Evolutionary conservation across 306 rosid genomes (phyloP).

Genomic region (Clitoria ternatea): DNA sequence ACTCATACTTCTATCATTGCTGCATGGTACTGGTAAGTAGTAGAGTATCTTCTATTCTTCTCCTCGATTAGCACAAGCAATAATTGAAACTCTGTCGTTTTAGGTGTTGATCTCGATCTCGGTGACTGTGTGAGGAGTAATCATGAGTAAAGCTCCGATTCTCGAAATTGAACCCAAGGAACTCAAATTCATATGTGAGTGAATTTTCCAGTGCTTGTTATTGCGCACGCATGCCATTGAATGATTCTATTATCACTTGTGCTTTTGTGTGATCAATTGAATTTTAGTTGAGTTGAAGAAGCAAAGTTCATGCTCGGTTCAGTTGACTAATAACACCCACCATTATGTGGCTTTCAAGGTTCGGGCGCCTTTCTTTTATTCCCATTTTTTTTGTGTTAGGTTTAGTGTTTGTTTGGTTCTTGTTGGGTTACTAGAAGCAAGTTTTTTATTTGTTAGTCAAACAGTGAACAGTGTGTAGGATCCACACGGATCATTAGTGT

Average conservation of each 20-base stretch:
- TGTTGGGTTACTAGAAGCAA: too few relatives aligned
- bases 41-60: not conserved
- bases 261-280: not conserved
- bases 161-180: slow-evolving; percentile 79
- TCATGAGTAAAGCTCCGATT: slow-evolving; percentile 54
- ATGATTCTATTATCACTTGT: not conserved
- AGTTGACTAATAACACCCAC: slow-evolving; percentile 53
- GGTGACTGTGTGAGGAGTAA: slow-evolving; percentile 16
- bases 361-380: slow-evolving; percentile 9
- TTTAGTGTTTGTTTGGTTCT: too few relatives aligned
- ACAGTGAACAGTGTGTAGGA: too few relatives aligned
- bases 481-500: too few relatives aligned
- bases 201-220: not conserved
- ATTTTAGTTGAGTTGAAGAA: slow-evolving; percentile 73
- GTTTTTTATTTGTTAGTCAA: too few relatives aligned
- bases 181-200: slow-evolving; percentile 72
- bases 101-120: slow-evolving; percentile 29
- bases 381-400: not conserved
- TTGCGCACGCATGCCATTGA: not conserved
- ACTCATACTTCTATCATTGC: not conserved
- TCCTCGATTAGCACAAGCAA: slow-evolving; percentile 15
- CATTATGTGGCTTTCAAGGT: slow-evolving; percentile 86
- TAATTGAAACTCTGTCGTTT: slow-evolving; percentile 12
- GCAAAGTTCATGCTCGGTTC: slow-evolving; percentile 77
- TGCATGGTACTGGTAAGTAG: not conserved